These are phyloP conservation scores for Sporothrix mexicana DNA, from an alignment of 2,329 filamentous ascomycete species.

Conservation along the genomic window DNA sequence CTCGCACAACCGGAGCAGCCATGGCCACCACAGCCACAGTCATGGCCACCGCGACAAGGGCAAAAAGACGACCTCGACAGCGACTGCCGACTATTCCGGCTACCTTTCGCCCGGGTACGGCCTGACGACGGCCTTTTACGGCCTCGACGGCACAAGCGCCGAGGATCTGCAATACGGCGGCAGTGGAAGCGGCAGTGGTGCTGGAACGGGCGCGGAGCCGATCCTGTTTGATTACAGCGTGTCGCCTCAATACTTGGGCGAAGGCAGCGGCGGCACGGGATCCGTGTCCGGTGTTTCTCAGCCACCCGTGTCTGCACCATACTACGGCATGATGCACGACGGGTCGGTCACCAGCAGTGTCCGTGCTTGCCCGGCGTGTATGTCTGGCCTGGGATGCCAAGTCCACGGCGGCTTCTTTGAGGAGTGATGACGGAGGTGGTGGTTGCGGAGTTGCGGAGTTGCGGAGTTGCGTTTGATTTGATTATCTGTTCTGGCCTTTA, in stretches of 20 bases:
- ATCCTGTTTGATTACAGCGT: constrained; percentile 37
- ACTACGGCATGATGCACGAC: constrained; percentile 30
- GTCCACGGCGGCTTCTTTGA: constrained; percentile 36
- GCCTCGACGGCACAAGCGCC: constrained; percentile 35
- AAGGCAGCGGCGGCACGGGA: background rate
- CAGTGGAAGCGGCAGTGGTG: background rate
- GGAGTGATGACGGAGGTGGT: background rate
- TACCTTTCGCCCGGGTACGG: constrained; percentile 31
- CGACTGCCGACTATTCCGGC: background rate
- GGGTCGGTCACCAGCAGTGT: background rate
- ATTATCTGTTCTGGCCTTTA: background rate
- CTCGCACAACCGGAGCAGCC: background rate
- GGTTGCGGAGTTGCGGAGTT: background rate
- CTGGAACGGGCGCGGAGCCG: constrained; percentile 30
- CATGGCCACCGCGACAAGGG: constrained; percentile 17
- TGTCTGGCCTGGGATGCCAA: constrained; percentile 37
- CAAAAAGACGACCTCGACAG: background rate
- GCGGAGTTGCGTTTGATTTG: background rate
- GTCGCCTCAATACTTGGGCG: constrained; percentile 34
- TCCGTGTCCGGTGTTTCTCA: constrained; percentile 8
- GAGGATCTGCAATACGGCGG: constrained; percentile 31
- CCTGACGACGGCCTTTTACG: constrained; percentile 31
- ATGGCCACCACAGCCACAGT: constrained; percentile 1
- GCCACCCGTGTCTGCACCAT: background rate
- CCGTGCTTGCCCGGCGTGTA: constrained; percentile 33